Conservation (phyloP, 2,329 filamentous ascomycete species). For the Rhynchosporium agropyri region DNA sequence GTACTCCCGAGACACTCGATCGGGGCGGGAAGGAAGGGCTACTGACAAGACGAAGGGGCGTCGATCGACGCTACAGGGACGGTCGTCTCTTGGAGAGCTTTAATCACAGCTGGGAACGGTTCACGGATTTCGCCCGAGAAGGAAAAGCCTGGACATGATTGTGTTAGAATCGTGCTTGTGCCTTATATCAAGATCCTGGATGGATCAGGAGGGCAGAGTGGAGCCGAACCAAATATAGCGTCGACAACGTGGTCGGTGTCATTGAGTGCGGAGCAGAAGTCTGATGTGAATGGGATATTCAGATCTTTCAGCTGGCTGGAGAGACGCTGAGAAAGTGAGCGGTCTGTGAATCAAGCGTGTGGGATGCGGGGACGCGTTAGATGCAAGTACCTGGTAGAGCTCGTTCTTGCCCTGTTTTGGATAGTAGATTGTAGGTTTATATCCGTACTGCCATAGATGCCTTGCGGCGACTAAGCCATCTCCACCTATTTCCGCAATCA, state of each 20-base stretch:
- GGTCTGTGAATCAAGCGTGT: neutral
- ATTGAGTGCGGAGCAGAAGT: slow-evolving; percentile 70
- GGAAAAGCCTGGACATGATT: slow-evolving; percentile 67
- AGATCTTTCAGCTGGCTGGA: slow-evolving; percentile 83
- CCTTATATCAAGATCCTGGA: no score
- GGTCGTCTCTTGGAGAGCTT: slow-evolving; percentile 70
- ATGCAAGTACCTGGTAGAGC: slow-evolving; percentile 70
- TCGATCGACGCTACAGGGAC: slow-evolving; percentile 87
- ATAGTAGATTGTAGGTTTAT: slow-evolving; percentile 86
- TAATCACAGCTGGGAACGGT: slow-evolving; percentile 83
- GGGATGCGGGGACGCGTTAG: neutral
- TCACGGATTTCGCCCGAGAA: slow-evolving; percentile 93
- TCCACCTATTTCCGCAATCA: slow-evolving; percentile 60
- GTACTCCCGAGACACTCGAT: no score
- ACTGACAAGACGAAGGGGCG: slow-evolving; percentile 84
- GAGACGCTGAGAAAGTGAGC: slow-evolving; percentile 60
- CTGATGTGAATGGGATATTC: slow-evolving; percentile 78
- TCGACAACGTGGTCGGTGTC: slow-evolving; percentile 83
- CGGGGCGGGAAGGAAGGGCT: no score
- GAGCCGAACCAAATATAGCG: slow-evolving; percentile 76
- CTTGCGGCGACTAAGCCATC: slow-evolving; percentile 94
- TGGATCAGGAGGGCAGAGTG: neutral
- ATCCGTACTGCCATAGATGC: slow-evolving; percentile 90
- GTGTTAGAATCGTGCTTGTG: slow-evolving; percentile 18
- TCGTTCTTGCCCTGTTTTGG: slow-evolving; percentile 91